A percentile compares a stretch with the other conserved stretches of the same genome.
These are phyloP conservation scores for Echium plantagineum DNA, from an alignment of 257 asterid genomes.

Conservation along the genomic window DNA sequence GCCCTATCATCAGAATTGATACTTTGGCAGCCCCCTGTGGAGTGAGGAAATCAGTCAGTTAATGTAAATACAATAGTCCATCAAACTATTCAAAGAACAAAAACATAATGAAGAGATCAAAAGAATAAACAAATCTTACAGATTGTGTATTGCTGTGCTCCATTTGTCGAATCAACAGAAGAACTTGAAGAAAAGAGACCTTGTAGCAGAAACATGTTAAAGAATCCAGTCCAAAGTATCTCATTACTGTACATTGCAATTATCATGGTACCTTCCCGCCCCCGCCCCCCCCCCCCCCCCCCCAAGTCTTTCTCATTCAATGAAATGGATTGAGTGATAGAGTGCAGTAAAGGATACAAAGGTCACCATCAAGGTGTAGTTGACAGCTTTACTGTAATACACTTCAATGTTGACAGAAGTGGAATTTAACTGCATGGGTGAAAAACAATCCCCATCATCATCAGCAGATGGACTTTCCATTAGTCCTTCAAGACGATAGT, in stretches of 20 bases:
- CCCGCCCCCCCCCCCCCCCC: not conserved
- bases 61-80: not conserved
- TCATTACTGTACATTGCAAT: constrained; percentile 7
- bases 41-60: constrained; percentile 7
- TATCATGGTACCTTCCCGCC: not conserved
- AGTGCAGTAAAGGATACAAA: constrained; percentile 69
- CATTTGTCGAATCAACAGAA: constrained; percentile 89
- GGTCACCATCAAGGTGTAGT: constrained; percentile 96
- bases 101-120: not conserved
- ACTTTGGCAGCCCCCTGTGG: constrained; percentile 96
- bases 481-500: constrained; percentile 77
- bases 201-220: constrained; percentile 35
- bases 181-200: constrained; percentile 92
- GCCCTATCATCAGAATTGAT: constrained; percentile 88
- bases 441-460: constrained; percentile 88
- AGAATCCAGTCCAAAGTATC: constrained; percentile 30
- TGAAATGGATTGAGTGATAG: not conserved
- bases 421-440: constrained; percentile 85
- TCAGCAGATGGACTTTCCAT: constrained; percentile 98
- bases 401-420: constrained; percentile 80
- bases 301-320: not conserved
- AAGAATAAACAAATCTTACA: constrained; percentile 30
- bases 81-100: not conserved
- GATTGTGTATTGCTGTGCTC: constrained; percentile 96
- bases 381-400: constrained; percentile 90